Evolutionary conservation across 169 alveolate genomes (phyloP).

Genomic region (Plasmodium gaboni): DNA sequence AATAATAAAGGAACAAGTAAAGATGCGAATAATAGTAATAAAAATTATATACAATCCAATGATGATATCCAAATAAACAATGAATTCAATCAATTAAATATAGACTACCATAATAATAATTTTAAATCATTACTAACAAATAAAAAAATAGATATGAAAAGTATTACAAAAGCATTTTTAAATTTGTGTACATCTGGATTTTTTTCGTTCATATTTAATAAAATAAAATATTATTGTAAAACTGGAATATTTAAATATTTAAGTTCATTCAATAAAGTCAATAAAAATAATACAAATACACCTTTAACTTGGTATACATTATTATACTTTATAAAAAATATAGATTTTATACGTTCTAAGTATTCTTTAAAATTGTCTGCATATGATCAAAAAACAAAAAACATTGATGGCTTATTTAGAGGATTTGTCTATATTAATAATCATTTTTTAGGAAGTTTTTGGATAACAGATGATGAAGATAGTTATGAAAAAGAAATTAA

Average conservation of each 20-base stretch:
- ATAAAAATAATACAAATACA: slow-evolving; percentile 21
- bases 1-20: neutral
- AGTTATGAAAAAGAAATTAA: slow-evolving; percentile 74
- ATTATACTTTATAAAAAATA: slow-evolving; percentile 42
- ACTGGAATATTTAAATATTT: slow-evolving; percentile 72
- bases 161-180: slow-evolving; percentile 47
- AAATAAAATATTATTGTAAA: slow-evolving; percentile 73
- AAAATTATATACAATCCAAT: neutral
- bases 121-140: neutral
- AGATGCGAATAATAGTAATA: neutral
- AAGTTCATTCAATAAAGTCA: slow-evolving; percentile 44
- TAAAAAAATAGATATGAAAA: slow-evolving; percentile 61
- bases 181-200: slow-evolving; percentile 50
- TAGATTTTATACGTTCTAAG: slow-evolving; percentile 70
- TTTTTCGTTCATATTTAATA: slow-evolving; percentile 66
- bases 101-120: neutral
- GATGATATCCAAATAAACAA: neutral
- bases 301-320: slow-evolving; percentile 75
- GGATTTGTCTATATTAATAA: slow-evolving; percentile 75
- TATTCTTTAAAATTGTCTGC: slow-evolving; percentile 46
- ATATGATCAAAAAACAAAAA: slow-evolving; percentile 16
- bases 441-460: slow-evolving; percentile 75
- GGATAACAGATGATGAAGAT: slow-evolving; percentile 69
- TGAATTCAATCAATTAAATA: neutral
- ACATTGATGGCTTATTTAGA: slow-evolving; percentile 61